phyloP scores from a whole-genome alignment of 2,329 filamentous ascomycete genomes.

The Colletotrichum sp. region DNA sequence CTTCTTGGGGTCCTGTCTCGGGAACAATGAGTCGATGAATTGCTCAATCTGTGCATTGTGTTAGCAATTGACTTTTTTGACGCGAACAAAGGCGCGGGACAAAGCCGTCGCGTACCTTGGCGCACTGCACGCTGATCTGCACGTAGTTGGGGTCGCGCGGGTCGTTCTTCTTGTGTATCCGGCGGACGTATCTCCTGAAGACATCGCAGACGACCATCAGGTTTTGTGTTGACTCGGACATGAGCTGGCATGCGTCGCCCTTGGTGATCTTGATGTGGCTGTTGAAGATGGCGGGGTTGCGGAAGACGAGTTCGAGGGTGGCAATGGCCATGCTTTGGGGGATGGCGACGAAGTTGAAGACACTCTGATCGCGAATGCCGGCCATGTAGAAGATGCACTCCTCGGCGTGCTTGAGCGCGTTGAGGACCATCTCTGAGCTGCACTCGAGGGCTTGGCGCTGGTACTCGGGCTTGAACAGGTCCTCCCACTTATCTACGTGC shows the following conservation, averaged over 20 bases:
- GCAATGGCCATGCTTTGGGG: slow-evolving; percentile 98
- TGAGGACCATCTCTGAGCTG: slow-evolving; percentile 92
- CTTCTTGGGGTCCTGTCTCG: slow-evolving; percentile 75
- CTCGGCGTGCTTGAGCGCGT: slow-evolving; percentile 83
- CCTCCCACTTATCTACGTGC: slow-evolving; percentile 87
- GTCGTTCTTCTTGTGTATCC: slow-evolving; percentile 92
- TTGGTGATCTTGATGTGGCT: slow-evolving; percentile 96
- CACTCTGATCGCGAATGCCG: slow-evolving; percentile 90
- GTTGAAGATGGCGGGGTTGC: slow-evolving; percentile 85
- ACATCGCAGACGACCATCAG: slow-evolving; percentile 79
- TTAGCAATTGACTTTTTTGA: slow-evolving; percentile 19
- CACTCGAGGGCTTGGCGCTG: slow-evolving; percentile 80
- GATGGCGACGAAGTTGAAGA: slow-evolving; percentile 99
- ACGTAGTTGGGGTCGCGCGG: slow-evolving; percentile 92
- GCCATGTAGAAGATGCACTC: slow-evolving; percentile 99
- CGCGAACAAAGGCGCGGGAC: neutral
- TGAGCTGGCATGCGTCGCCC: slow-evolving; percentile 88
- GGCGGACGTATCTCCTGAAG: slow-evolving; percentile 78
- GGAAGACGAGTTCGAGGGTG: slow-evolving; percentile 89
- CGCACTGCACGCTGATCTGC: slow-evolving; percentile 89
- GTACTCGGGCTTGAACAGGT: slow-evolving; percentile 85
- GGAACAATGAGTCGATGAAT: slow-evolving; percentile 94
- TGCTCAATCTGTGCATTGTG: slow-evolving; percentile 75
- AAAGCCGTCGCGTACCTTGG: slow-evolving; percentile 62
- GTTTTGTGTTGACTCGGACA: slow-evolving; percentile 93